Evolutionary conservation across 2,329 filamentous ascomycete genomes (phyloP), one percentile per base, ranked within the genome.

Genomic region (Talaromyces sp.): DNA sequence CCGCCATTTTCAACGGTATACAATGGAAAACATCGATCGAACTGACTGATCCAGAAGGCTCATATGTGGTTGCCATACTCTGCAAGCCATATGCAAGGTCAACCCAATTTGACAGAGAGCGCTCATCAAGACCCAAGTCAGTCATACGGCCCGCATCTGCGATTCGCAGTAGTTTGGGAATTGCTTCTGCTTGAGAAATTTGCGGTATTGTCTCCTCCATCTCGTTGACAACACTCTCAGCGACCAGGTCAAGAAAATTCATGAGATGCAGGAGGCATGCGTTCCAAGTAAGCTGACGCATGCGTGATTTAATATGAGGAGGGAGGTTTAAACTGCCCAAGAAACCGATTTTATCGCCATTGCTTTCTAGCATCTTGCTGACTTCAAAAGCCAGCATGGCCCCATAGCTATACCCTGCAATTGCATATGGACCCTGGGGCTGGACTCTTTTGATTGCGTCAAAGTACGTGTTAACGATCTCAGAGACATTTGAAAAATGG

Each of bases 391-490:
- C 78, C 0, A 83, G 60, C 66, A 81, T 81, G 0, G 72, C 64
- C 1, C 82, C 82, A 64, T 79, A 83, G 5, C 72, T 78, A 64
- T 84, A 84, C 0, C 82, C 82, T 0, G 79, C 78, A 1, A 85
- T 66, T 0, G 78, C 78, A 62, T 85, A 85, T 0, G 81, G 81
- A 0, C 82, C 81, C 0, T 68, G 17, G 0, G 81, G 80, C 61
- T 85, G 82, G 0, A 60, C 61, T 4, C 58, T 24, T 17, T 73
- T 73, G 46, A 85, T 77, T 0, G 75, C 74, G 0, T 58, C 46
- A 9, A 69, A 61, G 65, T 84, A 85, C 0, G 67, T 74, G 1
- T 65, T 59, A 2, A 80, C 69, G 0, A 71, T 66, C 51, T 84
- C 79, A 0, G 63, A 56, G 19, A 83, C 70, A 29, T 55, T 65